Evolutionary conservation across 805 yeast genomes (phyloP).

Genomic region (Ogataea sp.): DNA sequence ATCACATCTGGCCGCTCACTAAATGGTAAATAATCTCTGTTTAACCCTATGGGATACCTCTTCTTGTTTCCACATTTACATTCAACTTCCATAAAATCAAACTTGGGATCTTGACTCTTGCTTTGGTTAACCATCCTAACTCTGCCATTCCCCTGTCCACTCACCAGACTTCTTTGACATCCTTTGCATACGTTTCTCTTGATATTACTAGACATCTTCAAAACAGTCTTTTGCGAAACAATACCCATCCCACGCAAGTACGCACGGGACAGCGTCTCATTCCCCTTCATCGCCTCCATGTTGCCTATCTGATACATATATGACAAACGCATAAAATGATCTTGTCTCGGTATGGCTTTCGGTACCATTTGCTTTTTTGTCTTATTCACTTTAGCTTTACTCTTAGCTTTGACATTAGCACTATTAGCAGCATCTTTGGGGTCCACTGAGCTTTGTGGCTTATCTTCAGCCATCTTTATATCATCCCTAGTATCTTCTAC

Average conservation of each 20-base stretch:
- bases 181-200: conserved; percentile 65
- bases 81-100: conserved; percentile 38
- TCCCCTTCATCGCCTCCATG: conserved; percentile 8
- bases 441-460: background rate
- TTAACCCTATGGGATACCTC: conserved; percentile 55
- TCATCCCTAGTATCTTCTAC: too few relatives aligned
- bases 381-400: background rate
- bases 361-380: conserved; percentile 23
- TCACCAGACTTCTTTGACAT: conserved; percentile 38
- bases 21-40: conserved; percentile 41
- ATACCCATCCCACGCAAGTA: conserved; percentile 47
- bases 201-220: conserved; percentile 52
- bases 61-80: conserved; percentile 50
- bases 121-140: conserved; percentile 35
- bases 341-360: conserved; percentile 39
- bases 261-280: conserved; percentile 42
- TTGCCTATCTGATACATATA: conserved; percentile 51
- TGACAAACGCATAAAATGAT: conserved; percentile 51
- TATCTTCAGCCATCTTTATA: too few relatives aligned
- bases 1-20: conserved; percentile 29
- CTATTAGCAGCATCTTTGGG: too few relatives aligned
- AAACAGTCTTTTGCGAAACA: conserved; percentile 61
- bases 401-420: too few relatives aligned
- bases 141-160: conserved; percentile 9
- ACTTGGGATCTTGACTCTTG: conserved; percentile 19